phyloP scores from a whole-genome alignment of 495 filamentous ascomycete genomes.

The Penicilliopsis zonata region DNA sequence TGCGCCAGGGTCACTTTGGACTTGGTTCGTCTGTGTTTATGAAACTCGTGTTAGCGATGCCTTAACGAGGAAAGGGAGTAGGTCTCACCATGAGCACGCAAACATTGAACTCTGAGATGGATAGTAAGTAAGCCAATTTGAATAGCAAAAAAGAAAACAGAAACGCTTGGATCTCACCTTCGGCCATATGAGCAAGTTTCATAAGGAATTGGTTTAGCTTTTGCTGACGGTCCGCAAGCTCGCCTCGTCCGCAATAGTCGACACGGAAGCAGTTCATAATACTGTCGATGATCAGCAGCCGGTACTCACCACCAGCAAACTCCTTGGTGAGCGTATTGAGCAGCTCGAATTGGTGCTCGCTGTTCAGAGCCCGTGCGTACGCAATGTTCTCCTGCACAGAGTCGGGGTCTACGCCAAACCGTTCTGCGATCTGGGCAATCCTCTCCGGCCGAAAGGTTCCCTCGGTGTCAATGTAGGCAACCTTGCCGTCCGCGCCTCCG shows the following conservation, averaged over 20 bases:
- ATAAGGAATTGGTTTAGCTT: slow-evolving; percentile 62
- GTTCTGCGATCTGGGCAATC: slow-evolving; percentile 61
- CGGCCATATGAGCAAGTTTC: slow-evolving; percentile 60
- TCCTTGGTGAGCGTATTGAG: slow-evolving; percentile 53
- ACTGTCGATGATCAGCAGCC: slow-evolving; percentile 65
- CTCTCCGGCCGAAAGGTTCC: slow-evolving; percentile 68
- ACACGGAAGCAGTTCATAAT: slow-evolving; percentile 72
- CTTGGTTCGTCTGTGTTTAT: slow-evolving; percentile 71
- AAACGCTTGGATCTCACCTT: slow-evolving; percentile 33
- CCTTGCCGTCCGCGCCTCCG: slow-evolving; percentile 67
- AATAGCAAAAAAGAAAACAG: slow-evolving; percentile 1
- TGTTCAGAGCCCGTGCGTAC: slow-evolving; percentile 61
- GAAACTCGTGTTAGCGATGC: background rate
- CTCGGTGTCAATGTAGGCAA: slow-evolving; percentile 74
- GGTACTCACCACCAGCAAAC: slow-evolving; percentile 58
- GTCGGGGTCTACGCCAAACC: slow-evolving; percentile 58
- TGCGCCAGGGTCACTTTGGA: slow-evolving; percentile 71
- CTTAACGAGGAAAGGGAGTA: background rate
- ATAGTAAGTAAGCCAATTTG: no score
- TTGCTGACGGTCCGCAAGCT: slow-evolving; percentile 66
- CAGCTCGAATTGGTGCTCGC: slow-evolving; percentile 63
- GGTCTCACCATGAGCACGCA: slow-evolving; percentile 54
- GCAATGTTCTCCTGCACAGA: slow-evolving; percentile 63
- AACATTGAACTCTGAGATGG: slow-evolving; percentile 69
- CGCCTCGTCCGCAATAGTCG: slow-evolving; percentile 63